Base-by-base conservation (phyloP, 202 grass and related monocot species). In the Schoenoplectus triqueter region DNA sequence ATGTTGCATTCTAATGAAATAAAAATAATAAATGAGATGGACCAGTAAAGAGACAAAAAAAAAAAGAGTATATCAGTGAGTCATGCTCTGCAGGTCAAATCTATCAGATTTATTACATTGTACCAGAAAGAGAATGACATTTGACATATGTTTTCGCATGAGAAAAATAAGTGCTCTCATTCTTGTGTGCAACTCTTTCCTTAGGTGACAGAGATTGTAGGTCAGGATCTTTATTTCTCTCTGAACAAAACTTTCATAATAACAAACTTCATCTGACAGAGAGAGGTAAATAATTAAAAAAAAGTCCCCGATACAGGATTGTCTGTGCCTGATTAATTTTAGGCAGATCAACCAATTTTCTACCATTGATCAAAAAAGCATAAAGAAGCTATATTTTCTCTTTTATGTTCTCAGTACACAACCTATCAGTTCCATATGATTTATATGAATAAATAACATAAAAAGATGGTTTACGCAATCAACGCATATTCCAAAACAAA, bases 351-450 rank as follows among this genome's bases (percentile, higher is more conserved):
- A 88, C 90, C 84, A 91, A 80, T 81, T 91, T 96, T 72, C 88
- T 93, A 17, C 87, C 91, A 85, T 73, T 91, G 77, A 96, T 91
- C 54, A 96, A 87, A 31, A 31, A 31, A 10, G 86, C 86, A 91
- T 90, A 66, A 83, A 96, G 85, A 66, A 96, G 66, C 88, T 91
- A 89, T 1, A 79, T 91, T 78, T 96, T 93, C 80, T 96, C 89
- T 77, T 91, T 91, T 51, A 88, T 89, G 82, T 91, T 69, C 2
- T 90, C 86, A 60, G 80, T 93, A 80, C 94, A 96, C 94, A 81
- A 93, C 88, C 93, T 96, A 86, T 71, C 76, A 87, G 81, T 85
- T 57, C 31, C 78, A 78, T 20, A 86, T 10, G 56, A 64, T 74
- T 10, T 62, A 88, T 21, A n/a, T 1, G 18, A 84, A 77, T 82